These are phyloP conservation scores for Isoetes taiwanensis DNA, from an alignment of 75 land plant genomes.

Conservation along the genomic window DNA sequence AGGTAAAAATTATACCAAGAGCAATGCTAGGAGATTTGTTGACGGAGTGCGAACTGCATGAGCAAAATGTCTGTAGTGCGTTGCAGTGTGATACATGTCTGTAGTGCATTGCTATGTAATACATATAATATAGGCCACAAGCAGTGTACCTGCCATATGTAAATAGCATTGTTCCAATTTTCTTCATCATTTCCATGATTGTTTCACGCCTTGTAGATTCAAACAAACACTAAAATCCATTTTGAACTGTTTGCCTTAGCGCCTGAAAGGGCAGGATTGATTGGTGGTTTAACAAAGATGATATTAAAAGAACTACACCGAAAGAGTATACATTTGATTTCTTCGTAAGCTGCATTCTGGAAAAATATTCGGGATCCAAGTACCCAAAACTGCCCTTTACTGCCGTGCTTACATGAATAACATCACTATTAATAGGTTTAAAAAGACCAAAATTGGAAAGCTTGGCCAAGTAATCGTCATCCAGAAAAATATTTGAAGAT, in stretches of 20 bases:
- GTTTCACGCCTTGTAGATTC: too few species aligned
- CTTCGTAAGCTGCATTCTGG: not conserved
- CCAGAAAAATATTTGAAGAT: not conserved
- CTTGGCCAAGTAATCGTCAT: not conserved
- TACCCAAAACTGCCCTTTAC: conserved; percentile 5
- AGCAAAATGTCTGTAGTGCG: too few species aligned
- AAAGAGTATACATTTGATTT: conserved; percentile 4
- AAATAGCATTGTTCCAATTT: too few species aligned
- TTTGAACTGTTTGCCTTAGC: not conserved
- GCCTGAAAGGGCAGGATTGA: not conserved
- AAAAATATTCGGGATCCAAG: not conserved
- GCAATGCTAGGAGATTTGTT: too few species aligned
- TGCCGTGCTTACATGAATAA: not conserved
- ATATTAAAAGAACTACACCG: not conserved
- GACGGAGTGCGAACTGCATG: too few species aligned
- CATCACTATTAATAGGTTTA: not conserved
- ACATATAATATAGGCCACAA: too few species aligned
- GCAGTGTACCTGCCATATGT: too few species aligned
- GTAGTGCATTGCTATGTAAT: too few species aligned
- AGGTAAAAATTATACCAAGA: too few species aligned
- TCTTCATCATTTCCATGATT: not conserved
- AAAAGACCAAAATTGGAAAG: not conserved
- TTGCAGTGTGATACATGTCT: too few species aligned
- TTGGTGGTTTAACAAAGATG: not conserved
- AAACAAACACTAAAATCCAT: not conserved